Evolutionary conservation across 805 yeast species (phyloP).

Genomic region (Myxozyma udenii): DNA sequence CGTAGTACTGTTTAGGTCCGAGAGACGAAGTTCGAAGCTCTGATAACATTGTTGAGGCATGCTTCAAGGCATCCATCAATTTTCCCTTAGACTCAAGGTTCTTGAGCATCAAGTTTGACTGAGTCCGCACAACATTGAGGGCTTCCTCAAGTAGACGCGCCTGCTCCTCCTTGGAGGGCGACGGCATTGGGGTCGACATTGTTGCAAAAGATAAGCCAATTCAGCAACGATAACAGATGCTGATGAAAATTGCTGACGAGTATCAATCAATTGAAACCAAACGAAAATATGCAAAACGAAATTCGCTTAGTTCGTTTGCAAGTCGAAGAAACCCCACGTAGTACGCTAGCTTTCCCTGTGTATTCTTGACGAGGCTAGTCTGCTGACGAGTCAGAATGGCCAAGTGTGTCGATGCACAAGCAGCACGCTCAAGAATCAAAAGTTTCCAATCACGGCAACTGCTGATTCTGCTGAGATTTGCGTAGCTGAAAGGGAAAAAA

Average conservation of each 20-base stretch:
- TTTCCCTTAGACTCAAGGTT: constrained; percentile 64
- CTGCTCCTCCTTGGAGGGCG: constrained; percentile 31
- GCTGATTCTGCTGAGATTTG: too few relatives aligned
- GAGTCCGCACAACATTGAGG: constrained; percentile 57
- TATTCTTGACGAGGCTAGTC: too few relatives aligned
- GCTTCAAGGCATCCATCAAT: constrained; percentile 83
- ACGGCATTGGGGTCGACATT: constrained; percentile 28
- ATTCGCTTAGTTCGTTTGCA: too few relatives aligned
- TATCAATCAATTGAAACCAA: too few relatives aligned
- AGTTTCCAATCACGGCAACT: too few relatives aligned
- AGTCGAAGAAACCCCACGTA: too few relatives aligned
- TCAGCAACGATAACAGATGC: not conserved
- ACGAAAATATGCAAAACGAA: too few relatives aligned
- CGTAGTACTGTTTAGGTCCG: constrained; percentile 90
- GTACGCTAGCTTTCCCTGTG: too few relatives aligned
- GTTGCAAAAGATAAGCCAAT: not conserved
- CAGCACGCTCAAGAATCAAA: too few relatives aligned
- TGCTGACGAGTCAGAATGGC: too few relatives aligned
- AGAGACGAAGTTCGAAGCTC: constrained; percentile 74
- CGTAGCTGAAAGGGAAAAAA: too few relatives aligned
- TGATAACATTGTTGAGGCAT: constrained; percentile 74
- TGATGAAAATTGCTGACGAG: not conserved
- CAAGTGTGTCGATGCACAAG: too few relatives aligned
- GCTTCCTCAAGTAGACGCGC: constrained; percentile 45
- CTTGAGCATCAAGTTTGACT: constrained; percentile 71